Base-by-base conservation (phyloP, 495 filamentous ascomycete genomes). In the Extremus antarcticus region DNA sequence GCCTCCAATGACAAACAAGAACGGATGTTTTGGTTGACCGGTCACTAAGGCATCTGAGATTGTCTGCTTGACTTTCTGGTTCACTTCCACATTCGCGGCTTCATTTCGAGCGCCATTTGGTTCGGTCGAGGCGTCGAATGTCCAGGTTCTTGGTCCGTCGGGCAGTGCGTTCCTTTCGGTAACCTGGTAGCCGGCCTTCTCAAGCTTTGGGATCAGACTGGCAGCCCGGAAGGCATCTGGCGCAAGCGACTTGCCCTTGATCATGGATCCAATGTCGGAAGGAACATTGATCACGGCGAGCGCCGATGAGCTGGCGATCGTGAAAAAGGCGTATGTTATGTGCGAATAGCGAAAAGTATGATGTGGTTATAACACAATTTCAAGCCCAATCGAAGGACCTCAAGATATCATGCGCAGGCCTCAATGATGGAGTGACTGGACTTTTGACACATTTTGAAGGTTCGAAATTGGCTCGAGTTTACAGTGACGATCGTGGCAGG, bases 31-130 rank as follows among this genome's bases (percentile, higher is more conserved):
- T 19, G 11, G 13, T 4, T 35, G 13, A 9, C 25, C 3, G 20
- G 23, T 25, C 2, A 8, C 29, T 39, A 59, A 41, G 7, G 25
- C 43, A 11, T 41, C 41, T 1, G 40, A 23, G n/a, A 58, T 24
- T 51, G 50, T 49, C 40, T 49, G 24, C 17, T n/a, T 13, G 46
- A 59, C 57, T 32, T 43, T 25, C 16, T 50, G 29, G 51, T 51
- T 54, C 9, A 47, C 51, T 43, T 59, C 46, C 38, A 59, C 57
- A 11, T 51, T 51, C 21, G 21, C 16, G 20, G 40, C 29, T 55
- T 59, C 57, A 25, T 59, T 59, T 1, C 51, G 43, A 16, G 51
- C 57, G 25, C 57, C 51, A 25, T 59, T 59, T 9, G 57, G 57
- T 46, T 24, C 43, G 25, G 29, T 59, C 23, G 57, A 59, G 35